Conservation (phyloP, 2,329 filamentous ascomycete genomes). For the Escovopsis sp. region DNA sequence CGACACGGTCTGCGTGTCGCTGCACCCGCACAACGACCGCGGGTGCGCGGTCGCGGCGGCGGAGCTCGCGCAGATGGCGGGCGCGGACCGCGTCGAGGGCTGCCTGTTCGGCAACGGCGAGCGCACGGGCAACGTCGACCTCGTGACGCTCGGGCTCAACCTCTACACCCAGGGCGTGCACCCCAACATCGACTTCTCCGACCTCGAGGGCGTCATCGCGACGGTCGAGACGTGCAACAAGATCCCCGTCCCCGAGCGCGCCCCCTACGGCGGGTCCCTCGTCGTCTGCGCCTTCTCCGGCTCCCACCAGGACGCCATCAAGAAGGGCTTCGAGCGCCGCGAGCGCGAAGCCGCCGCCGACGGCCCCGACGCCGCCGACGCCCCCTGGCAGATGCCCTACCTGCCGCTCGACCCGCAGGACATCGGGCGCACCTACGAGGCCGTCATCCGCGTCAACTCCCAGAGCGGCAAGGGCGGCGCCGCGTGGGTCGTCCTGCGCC, state of each 20-base stretch:
- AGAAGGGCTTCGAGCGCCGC: constrained; percentile 71
- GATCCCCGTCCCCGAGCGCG: constrained; percentile 80
- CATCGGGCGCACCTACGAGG: constrained; percentile 94
- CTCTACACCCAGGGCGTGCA: constrained; percentile 87
- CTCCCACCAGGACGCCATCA: constrained; percentile 89
- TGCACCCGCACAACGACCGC: constrained; percentile 91
- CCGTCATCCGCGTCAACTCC: constrained; percentile 94
- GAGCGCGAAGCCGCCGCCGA: constrained; percentile 36
- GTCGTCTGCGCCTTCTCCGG: constrained; percentile 90
- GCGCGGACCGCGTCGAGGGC: constrained; percentile 85
- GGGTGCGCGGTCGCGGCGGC: constrained; percentile 82
- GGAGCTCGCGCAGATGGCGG: constrained; percentile 91
- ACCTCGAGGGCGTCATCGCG: constrained; percentile 74
- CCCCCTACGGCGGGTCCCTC: constrained; percentile 80
- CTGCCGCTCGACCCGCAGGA: constrained; percentile 85
- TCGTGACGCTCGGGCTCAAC: constrained; percentile 84
- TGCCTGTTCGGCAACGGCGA: constrained; percentile 88
- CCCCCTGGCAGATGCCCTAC: constrained; percentile 76
- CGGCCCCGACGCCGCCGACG: constrained; percentile 36
- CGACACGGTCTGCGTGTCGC: constrained; percentile 74
- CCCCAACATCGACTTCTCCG: constrained; percentile 79
- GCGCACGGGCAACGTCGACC: constrained; percentile 86
- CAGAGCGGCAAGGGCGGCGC: constrained; percentile 90
- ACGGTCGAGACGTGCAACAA: constrained; percentile 87
- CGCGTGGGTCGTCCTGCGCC: constrained; percentile 83